Conservation (phyloP, 140 eudicot species). For the Erigeron philadelphicus region DNA sequence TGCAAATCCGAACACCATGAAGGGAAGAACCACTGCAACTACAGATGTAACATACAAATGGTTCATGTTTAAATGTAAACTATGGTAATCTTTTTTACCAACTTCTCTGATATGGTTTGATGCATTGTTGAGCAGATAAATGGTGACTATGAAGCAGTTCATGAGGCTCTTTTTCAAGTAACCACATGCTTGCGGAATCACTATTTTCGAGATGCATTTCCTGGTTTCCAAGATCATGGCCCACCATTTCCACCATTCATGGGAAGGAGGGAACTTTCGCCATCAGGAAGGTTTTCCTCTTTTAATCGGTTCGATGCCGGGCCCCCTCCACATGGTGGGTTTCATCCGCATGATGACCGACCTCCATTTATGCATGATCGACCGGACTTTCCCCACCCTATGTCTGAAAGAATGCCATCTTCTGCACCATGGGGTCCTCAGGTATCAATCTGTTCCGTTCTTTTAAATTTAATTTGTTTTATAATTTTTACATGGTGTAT, state of each 20-base stretch:
- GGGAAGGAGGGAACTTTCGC: constrained; percentile 75
- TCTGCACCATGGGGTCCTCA: constrained; percentile 76
- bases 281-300: constrained; percentile 68
- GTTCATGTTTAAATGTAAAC: too few species aligned
- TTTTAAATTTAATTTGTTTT: neutral
- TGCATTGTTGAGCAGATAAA: constrained; percentile 44
- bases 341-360: constrained; percentile 63
- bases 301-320: constrained; percentile 65
- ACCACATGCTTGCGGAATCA: constrained; percentile 65
- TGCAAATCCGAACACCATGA: too few species aligned
- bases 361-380: constrained; percentile 78
- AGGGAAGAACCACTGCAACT: too few species aligned
- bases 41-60: too few species aligned
- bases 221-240: constrained; percentile 57
- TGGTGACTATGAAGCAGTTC: constrained; percentile 73
- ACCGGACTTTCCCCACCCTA: constrained; percentile 65
- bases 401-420: constrained; percentile 59
- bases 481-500: neutral
- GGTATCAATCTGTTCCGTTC: constrained; percentile 37
- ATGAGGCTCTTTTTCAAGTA: constrained; percentile 87
- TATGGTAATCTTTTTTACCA: neutral
- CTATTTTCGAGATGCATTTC: constrained; percentile 86
- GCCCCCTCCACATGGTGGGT: constrained; percentile 57
- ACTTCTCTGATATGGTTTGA: neutral
- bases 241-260: constrained; percentile 65